Evolutionary conservation across 176 grass and related monocot species (phyloP), one percentile per base, ranked within the genome.

Genomic region (Dactylis glomerata): DNA sequence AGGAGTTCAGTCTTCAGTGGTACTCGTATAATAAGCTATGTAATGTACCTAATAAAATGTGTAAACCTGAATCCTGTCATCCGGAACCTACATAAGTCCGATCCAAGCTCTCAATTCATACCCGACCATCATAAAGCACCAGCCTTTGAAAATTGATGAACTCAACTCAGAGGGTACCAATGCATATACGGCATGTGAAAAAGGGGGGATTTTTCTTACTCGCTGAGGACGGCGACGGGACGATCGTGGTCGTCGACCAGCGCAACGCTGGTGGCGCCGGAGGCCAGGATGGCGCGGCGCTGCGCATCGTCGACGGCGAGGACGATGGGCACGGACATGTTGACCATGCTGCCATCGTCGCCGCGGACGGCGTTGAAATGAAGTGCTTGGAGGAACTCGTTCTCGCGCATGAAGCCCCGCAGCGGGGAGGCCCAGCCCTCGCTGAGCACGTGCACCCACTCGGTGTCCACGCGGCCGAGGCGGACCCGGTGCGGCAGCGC

Each of bases 331-430:
- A 98, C 96, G 71, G 96, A 95, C 96, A 98, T 98, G 84, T 95
- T 98, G 87, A 92, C 96, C 56, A 88, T 20, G 59, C 9, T 56
- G 13, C 93, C 96, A 69, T 94, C 93, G 45, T 17, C 78, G 61
- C 86, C 93, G 37, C 96, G 96, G 86, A 99, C 85, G 73, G 93
- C 83, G 81, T 91, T 94, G 65, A 99, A 99, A 94, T 99, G 96
- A 99, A 99, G 96, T 87, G 96, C 73, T 96, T 99, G 96, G 96
- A 99, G 93, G 89, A 99, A 99, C 96, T 99, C 93, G 71, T 61
- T 27, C 89, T 99, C 93, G 13, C 96, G 88, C 96, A 99, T 99
- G 96, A 99, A 99, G 44, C 96, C 96, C 37, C 86, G 86, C 6
- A 99, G 93, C 6, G 96, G 96, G 86, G 93, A 96, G 1, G 96